phyloP scores from a whole-genome alignment of 2,329 filamentous ascomycete genomes.

The Beauveria australis region DNA sequence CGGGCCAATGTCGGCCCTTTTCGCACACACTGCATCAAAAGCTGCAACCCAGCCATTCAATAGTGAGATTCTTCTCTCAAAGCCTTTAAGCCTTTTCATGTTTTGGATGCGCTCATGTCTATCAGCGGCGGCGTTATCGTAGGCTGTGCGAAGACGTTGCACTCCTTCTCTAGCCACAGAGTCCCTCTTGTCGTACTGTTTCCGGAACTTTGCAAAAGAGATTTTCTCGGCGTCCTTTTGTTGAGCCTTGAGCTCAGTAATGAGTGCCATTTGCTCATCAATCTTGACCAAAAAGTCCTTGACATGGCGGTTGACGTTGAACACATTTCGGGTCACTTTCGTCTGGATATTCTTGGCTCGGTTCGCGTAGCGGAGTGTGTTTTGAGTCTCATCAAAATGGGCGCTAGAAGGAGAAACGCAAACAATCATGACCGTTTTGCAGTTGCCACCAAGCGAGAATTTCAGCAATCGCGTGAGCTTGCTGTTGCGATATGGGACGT shows the following conservation, averaged over 20 bases:
- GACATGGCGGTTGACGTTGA: slow-evolving; percentile 97
- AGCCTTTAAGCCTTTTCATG: slow-evolving; percentile 74
- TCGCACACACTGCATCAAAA: slow-evolving; percentile 75
- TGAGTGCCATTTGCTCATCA: slow-evolving; percentile 94
- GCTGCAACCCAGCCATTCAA: slow-evolving; percentile 90
- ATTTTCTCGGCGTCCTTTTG: slow-evolving; percentile 79
- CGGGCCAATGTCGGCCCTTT: slow-evolving; percentile 51
- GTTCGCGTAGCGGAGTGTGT: slow-evolving; percentile 94
- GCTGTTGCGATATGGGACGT: slow-evolving; percentile 95
- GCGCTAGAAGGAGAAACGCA: slow-evolving; percentile 94
- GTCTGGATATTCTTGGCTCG: slow-evolving; percentile 99
- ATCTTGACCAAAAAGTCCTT: slow-evolving; percentile 99
- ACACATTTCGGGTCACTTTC: slow-evolving; percentile 97
- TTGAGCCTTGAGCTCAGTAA: slow-evolving; percentile 89
- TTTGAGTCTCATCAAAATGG: slow-evolving; percentile 97
- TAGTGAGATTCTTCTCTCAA: slow-evolving; percentile 76
- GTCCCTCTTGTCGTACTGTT: slow-evolving; percentile 80
- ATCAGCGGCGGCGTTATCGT: slow-evolving; percentile 70
- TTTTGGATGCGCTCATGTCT: slow-evolving; percentile 69
- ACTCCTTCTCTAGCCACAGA: slow-evolving; percentile 68
- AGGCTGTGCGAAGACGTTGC: slow-evolving; percentile 70
- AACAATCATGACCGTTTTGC: slow-evolving; percentile 99
- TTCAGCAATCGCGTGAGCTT: slow-evolving; percentile 93
- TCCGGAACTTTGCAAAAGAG: slow-evolving; percentile 83
- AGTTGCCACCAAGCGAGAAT: slow-evolving; percentile 95